Base-by-base conservation (phyloP, 208 protist genomes). In the Wallacemonas sp. region DNA sequence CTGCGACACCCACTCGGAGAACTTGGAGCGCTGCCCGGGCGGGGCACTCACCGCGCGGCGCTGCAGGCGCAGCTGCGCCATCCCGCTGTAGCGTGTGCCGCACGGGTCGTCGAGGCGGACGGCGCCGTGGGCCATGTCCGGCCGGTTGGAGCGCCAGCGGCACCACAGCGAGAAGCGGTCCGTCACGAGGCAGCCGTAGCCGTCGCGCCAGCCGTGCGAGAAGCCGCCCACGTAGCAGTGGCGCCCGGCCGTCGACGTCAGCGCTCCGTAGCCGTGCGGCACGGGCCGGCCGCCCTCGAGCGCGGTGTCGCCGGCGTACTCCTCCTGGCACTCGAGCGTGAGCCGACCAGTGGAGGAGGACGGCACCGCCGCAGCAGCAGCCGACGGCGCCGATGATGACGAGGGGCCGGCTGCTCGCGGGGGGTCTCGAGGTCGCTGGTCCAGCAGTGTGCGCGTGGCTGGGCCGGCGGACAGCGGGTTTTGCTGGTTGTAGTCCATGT, bases 161-260 rank as follows among this genome's bases (percentile, higher is more conserved):
- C 74, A 81, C 81, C 79, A 94, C 52, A 94, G 65, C 55, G 73
- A 76, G 49, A 79, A 89, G 10, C 61, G 54, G 4, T 84, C 76
- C 11, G 85, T 89, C 46, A 65, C 57, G 36, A 94, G 61, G 39
- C 76, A 67, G 1, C 89, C 89, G 49, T 88, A 82, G 26, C 89
- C 89, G 61, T 94, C 86, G 12, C 89, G 73, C 65, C 78, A 75
- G 18, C 77, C 78, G 38, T 89, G 77, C 25, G 80, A 72, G 61
- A 94, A 94, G 22, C 67, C 71, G 23, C 89, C 89, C n/a, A 85
- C 76, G 73, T 87, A 94, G 28, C 62, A 66, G 61, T 84, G 74
- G 25, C 65, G 59, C 1, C 81, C 83, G 20, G 69, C 57, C 2
- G 39, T 4, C 18, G 85, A 94, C 20, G 62, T 65, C 38, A 89